Conservation (phyloP, 176 grass and related monocot genomes). For the Rhynchospora breviuscula region DNA sequence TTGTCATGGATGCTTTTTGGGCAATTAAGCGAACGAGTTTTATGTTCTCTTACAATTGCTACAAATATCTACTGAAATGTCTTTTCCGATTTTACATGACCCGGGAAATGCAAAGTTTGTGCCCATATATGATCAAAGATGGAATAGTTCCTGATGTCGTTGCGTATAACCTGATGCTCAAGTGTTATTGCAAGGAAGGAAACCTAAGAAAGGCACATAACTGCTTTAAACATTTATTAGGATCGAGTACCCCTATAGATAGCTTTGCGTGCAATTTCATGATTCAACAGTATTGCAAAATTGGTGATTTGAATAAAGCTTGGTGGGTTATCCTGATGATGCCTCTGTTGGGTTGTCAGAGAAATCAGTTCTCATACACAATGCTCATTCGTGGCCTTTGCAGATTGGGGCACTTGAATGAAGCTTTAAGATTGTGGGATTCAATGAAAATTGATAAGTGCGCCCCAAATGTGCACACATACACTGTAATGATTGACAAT, state of each 20-base stretch:
- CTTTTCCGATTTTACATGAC: constrained; percentile 50
- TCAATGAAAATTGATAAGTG: constrained; percentile 55
- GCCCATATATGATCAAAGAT: constrained; percentile 41
- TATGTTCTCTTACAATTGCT: constrained; percentile 46
- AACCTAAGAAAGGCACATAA: constrained; percentile 33
- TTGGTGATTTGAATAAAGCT: constrained; percentile 42
- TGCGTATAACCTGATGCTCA: constrained; percentile 75
- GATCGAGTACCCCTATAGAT: constrained; percentile 37
- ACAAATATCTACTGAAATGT: constrained; percentile 58
- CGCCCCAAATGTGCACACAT: constrained; percentile 51
- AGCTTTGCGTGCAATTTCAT: constrained; percentile 57
- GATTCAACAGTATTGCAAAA: constrained; percentile 45
- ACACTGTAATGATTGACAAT: constrained; percentile 50
- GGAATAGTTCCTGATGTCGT: constrained; percentile 42
- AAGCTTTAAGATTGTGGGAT: constrained; percentile 45
- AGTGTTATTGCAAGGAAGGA: constrained; percentile 62
- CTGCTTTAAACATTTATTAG: constrained; percentile 47
- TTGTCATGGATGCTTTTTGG: constrained; percentile 38
- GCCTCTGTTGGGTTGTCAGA: constrained; percentile 50
- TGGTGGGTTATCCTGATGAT: constrained; percentile 80
- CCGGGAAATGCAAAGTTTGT: constrained; percentile 46
- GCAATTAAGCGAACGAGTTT: constrained; percentile 54
- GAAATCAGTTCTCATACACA: constrained; percentile 75
- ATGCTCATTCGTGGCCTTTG: constrained; percentile 69
- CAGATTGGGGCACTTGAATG: constrained; percentile 17